These are phyloP conservation scores for Mucor racemosus DNA, from an alignment of 371 early-diverging fungal species.

Conservation along the genomic window DNA sequence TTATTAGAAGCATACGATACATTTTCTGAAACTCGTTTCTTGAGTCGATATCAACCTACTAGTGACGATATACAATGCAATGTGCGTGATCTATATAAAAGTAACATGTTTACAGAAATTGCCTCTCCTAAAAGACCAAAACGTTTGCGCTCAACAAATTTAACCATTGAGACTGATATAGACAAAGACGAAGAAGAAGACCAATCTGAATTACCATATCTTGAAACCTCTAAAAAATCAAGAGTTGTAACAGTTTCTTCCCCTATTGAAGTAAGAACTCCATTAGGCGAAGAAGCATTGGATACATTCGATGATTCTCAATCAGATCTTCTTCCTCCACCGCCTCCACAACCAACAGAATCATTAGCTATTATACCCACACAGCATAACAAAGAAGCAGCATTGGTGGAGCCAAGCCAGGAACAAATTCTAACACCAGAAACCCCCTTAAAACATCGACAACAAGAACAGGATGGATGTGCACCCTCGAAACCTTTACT, in stretches of 20 bases:
- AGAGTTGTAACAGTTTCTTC: neutral
- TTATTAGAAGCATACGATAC: conserved; percentile 31
- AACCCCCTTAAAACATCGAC: neutral
- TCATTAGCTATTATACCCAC: neutral
- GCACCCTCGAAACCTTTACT: neutral
- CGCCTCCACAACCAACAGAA: neutral
- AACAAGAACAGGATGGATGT: neutral
- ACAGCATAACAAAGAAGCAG: neutral
- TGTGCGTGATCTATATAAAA: conserved; percentile 15
- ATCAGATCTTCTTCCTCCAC: neutral
- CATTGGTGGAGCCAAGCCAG: neutral
- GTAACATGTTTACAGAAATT: neutral
- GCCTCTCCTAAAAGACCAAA: neutral
- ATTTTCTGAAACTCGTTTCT: conserved; percentile 25
- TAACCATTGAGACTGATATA: neutral
- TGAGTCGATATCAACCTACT: conserved; percentile 16
- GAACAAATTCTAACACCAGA: neutral
- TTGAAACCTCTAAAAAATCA: neutral
- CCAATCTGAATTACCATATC: neutral
- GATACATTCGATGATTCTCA: neutral
- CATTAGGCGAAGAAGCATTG: neutral
- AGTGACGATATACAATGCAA: neutral
- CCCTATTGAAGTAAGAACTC: neutral
- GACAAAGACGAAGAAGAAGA: neutral
- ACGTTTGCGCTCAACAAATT: neutral